phyloP scores from a whole-genome alignment of 1,139 yeast genomes.

The Kodamaea ohmeri region DNA sequence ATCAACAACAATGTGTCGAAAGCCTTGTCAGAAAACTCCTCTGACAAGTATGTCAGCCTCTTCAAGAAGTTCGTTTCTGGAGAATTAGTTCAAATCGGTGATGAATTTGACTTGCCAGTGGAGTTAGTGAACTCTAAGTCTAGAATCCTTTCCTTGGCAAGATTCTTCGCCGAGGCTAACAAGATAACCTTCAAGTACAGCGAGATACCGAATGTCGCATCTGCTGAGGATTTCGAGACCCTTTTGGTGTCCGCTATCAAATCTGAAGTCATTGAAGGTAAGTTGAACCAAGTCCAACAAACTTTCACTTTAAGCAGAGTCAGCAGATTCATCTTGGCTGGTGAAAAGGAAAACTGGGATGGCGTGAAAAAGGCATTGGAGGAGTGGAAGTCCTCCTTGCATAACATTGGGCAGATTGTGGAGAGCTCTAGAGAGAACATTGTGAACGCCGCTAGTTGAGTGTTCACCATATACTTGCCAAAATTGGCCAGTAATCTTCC shows the following conservation, averaged over 20 bases:
- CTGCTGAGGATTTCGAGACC: constrained; percentile 39
- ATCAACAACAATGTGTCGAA: constrained; percentile 40
- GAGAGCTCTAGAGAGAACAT: constrained; percentile 45
- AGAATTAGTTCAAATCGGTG: constrained; percentile 23
- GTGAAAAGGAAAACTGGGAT: constrained; percentile 35
- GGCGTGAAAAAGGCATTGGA: constrained; percentile 35
- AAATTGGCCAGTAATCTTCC: background rate
- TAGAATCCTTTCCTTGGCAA: constrained; percentile 43
- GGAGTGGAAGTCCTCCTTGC: constrained; percentile 42
- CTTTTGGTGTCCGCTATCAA: constrained; percentile 45
- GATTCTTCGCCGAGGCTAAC: constrained; percentile 30
- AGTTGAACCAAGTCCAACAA: constrained; percentile 45
- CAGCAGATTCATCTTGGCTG: constrained; percentile 43
- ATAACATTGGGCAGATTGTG: constrained; percentile 44
- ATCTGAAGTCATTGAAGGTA: constrained; percentile 46
- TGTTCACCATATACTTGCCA: background rate
- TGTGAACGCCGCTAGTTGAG: constrained; percentile 26
- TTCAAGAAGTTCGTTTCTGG: constrained; percentile 40
- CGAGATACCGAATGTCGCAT: constrained; percentile 38
- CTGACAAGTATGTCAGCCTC: constrained; percentile 24
- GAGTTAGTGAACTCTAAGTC: constrained; percentile 35
- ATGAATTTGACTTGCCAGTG: constrained; percentile 19
- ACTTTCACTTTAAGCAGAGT: constrained; percentile 45
- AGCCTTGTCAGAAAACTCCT: constrained; percentile 23
- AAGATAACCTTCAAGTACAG: constrained; percentile 33